phyloP scores from a whole-genome alignment of 768 basidiomycete species.

The Tylopilus rubrobrunneus region DNA sequence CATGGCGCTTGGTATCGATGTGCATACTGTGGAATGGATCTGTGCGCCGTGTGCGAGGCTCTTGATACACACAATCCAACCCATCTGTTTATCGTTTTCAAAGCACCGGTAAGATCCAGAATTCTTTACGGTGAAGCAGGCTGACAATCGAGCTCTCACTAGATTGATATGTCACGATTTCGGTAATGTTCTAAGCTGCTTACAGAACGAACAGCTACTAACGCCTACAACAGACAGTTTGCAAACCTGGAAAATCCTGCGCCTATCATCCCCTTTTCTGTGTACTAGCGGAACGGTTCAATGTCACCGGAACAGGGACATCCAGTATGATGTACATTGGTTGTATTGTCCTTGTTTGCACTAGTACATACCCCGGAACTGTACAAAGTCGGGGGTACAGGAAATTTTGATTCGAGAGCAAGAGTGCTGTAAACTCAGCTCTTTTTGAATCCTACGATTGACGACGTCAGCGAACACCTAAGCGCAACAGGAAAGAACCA shows the following conservation, averaged over 20 bases:
- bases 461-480: background rate
- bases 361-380: conserved; percentile 1
- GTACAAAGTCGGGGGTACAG: background rate
- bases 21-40: conserved; percentile 79
- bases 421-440: conserved; percentile 15
- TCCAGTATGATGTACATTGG: background rate
- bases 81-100: conserved; percentile 87
- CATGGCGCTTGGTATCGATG: conserved; percentile 90
- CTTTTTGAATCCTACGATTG: conserved; percentile 31
- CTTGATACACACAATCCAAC: conserved; percentile 78
- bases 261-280: conserved; percentile 60
- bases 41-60: conserved; percentile 81
- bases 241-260: conserved; percentile 57
- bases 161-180: conserved; percentile 75
- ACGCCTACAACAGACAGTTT: conserved; percentile 39
- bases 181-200: conserved; percentile 40
- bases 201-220: conserved; percentile 5
- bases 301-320: conserved; percentile 5
- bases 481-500: conserved; percentile 16
- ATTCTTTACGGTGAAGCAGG: background rate
- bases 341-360: conserved; percentile 2
- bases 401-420: background rate
- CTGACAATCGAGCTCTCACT: conserved; percentile 8
- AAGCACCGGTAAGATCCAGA: conserved; percentile 57
- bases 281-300: conserved; percentile 43